Conservation (phyloP, 2,329 filamentous ascomycete genomes). For the Lachnellula subtilissima region DNA sequence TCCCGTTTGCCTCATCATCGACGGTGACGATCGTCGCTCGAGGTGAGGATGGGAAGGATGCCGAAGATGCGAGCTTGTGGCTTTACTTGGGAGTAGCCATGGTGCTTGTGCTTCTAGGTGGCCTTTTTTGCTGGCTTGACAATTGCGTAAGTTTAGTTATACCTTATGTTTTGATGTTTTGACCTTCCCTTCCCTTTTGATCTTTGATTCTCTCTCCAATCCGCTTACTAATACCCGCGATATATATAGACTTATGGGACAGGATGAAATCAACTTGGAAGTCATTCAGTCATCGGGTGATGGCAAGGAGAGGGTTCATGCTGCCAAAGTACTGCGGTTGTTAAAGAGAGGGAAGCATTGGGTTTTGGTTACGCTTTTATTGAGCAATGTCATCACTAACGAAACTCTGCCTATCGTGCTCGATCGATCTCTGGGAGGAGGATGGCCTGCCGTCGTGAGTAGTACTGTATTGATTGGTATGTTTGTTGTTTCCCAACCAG, state of each 20-base stretch:
- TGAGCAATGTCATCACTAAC: slow-evolving; percentile 96
- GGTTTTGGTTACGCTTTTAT: slow-evolving; percentile 86
- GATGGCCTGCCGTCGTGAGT: slow-evolving; percentile 84
- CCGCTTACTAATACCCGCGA: slow-evolving; percentile 6
- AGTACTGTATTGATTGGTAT: slow-evolving; percentile 73
- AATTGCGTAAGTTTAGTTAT: slow-evolving; percentile 59
- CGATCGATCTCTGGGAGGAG: slow-evolving; percentile 84
- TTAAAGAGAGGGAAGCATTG: slow-evolving; percentile 88
- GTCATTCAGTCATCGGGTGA: slow-evolving; percentile 80
- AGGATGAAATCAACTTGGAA: slow-evolving; percentile 93
- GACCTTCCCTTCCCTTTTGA: slow-evolving; percentile 28
- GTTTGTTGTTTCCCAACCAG: no score
- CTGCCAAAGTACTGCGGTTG: slow-evolving; percentile 70
- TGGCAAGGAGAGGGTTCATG: slow-evolving; percentile 75
- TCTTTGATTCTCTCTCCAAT: background rate
- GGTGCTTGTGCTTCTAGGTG: slow-evolving; percentile 77
- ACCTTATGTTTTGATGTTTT: slow-evolving; percentile 50
- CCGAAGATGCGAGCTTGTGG: slow-evolving; percentile 59
- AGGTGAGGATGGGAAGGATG: background rate
- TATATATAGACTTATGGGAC: slow-evolving; percentile 35
- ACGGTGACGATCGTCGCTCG: background rate
- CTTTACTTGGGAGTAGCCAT: slow-evolving; percentile 75
- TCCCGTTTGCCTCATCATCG: background rate
- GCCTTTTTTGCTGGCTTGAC: slow-evolving; percentile 90
- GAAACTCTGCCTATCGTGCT: slow-evolving; percentile 91